These are phyloP conservation scores for Nadsonia starkeyi-henricii DNA, from an alignment of 1,139 yeast genomes.

Conservation along the genomic window DNA sequence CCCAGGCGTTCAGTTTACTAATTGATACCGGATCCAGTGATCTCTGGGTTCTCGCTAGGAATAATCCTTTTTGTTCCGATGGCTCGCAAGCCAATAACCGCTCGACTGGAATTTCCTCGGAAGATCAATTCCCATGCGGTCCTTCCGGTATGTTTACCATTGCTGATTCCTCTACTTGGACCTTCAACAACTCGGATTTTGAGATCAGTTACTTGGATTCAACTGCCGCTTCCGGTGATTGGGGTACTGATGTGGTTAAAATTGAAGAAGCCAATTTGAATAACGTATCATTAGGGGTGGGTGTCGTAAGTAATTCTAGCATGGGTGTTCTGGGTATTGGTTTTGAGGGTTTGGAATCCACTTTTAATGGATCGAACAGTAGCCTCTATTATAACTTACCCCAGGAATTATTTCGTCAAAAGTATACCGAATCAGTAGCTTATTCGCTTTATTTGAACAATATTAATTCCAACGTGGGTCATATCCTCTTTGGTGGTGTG, in stretches of 20 bases:
- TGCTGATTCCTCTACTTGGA: slow-evolving; percentile 13
- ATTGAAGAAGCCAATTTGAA: slow-evolving; percentile 27
- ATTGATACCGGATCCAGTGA: slow-evolving; percentile 65
- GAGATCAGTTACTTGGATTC: slow-evolving; percentile 9
- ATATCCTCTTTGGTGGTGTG: slow-evolving; percentile 47
- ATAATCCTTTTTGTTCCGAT: slow-evolving; percentile 20
- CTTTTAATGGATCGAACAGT: slow-evolving; percentile 13
- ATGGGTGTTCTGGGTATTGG: slow-evolving; percentile 44
- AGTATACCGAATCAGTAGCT: slow-evolving; percentile 29
- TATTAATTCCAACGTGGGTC: slow-evolving; percentile 29
- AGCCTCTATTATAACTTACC: slow-evolving; percentile 14
- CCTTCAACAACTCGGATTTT: slow-evolving; percentile 9
- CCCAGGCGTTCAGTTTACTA: slow-evolving; percentile 14
- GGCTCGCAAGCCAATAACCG: slow-evolving; percentile 3
- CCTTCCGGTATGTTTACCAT: slow-evolving; percentile 13
- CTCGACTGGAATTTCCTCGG: slow-evolving; percentile 8
- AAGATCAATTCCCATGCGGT: slow-evolving; percentile 9
- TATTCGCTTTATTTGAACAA: slow-evolving; percentile 42
- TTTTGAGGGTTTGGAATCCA: slow-evolving; percentile 28
- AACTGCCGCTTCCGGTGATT: slow-evolving; percentile 25
- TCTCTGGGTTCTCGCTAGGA: slow-evolving; percentile 38
- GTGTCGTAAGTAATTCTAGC: slow-evolving; percentile 29
- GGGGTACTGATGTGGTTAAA: slow-evolving; percentile 33
- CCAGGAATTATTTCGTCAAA: slow-evolving; percentile 3
- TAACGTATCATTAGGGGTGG: slow-evolving; percentile 34